phyloP scores from a whole-genome alignment of 805 yeast species.

The Candida awuae region DNA sequence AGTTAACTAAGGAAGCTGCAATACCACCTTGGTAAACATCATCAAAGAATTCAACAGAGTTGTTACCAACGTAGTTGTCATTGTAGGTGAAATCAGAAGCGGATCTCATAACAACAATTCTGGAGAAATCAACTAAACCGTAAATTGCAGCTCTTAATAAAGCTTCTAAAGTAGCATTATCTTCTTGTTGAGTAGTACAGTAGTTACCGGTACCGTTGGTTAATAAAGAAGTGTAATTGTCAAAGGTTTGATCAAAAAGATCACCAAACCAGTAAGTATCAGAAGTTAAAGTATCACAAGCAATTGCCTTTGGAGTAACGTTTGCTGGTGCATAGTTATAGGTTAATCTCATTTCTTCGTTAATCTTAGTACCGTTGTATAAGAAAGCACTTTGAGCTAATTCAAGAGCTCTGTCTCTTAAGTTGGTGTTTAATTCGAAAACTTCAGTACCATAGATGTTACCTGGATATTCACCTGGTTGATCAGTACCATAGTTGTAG shows the following conservation, averaged over 20 bases:
- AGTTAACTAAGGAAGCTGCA: conserved; percentile 40
- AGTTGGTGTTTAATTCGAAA: conserved; percentile 50
- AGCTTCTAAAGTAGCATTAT: conserved; percentile 56
- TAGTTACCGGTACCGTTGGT: conserved; percentile 54
- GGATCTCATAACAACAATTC: conserved; percentile 54
- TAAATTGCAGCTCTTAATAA: conserved; percentile 44
- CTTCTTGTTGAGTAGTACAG: conserved; percentile 61
- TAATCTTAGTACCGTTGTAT: conserved; percentile 38
- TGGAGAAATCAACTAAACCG: conserved; percentile 49
- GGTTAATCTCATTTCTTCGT: conserved; percentile 38
- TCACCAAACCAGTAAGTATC: conserved; percentile 55
- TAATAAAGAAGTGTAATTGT: conserved; percentile 38
- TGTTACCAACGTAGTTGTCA: conserved; percentile 25
- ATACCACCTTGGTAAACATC: conserved; percentile 45
- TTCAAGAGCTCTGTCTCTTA: conserved; percentile 50
- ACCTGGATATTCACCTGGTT: conserved; percentile 43
- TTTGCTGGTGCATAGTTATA: conserved; percentile 46
- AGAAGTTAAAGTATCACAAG: conserved; percentile 54
- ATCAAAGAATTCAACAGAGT: conserved; percentile 44
- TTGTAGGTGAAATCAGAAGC: conserved; percentile 52
- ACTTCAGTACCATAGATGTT: conserved; percentile 58
- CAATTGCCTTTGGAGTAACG: conserved; percentile 37
- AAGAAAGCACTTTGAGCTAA: conserved; percentile 40
- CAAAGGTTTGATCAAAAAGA: conserved; percentile 41
- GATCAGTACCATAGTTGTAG: conserved; percentile 45